Percentiles rank a stretch among this genome's conserved stretches.
Evolutionary conservation across 2,329 filamentous ascomycete species (phyloP).

Genomic region (Colletotrichum shisoi): DNA sequence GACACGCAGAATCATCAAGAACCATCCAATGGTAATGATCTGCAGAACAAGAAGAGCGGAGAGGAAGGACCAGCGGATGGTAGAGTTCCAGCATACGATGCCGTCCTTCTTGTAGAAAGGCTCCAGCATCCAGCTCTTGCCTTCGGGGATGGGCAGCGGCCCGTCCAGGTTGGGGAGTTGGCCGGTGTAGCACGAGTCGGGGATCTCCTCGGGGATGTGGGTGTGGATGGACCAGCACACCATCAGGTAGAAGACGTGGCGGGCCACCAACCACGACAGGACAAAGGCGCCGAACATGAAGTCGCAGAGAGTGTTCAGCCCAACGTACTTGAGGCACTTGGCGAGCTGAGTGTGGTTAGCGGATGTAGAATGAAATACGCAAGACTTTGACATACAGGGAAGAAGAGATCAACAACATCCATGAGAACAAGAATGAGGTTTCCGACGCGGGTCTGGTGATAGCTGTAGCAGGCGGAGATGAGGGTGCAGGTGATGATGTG

Average conservation of each 20-base stretch:
- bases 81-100: conserved; percentile 79
- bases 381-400: conserved; percentile 69
- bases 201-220: conserved; percentile 68
- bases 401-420: conserved; percentile 89
- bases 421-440: conserved; percentile 90
- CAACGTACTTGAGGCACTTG: conserved; percentile 92
- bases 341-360: conserved; percentile 67
- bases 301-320: conserved; percentile 79
- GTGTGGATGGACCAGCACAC: conserved; percentile 84
- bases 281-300: conserved; percentile 86
- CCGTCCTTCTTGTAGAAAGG: conserved; percentile 77
- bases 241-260: conserved; percentile 80
- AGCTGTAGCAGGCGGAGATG: conserved; percentile 82
- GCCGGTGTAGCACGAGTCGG: conserved; percentile 75
- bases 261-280: conserved; percentile 80
- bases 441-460: conserved; percentile 85
- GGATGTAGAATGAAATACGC: no score
- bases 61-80: conserved; percentile 80
- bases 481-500: conserved; percentile 88
- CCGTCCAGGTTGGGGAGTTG: conserved; percentile 62
- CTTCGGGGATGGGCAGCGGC: conserved; percentile 59
- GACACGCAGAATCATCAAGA: conserved; percentile 84
- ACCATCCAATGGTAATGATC: conserved; percentile 84
- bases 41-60: conserved; percentile 80
- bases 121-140: conserved; percentile 71